These are phyloP conservation scores for Termitomyces sp. DNA, from an alignment of 768 basidiomycete species.

Conservation along the genomic window DNA sequence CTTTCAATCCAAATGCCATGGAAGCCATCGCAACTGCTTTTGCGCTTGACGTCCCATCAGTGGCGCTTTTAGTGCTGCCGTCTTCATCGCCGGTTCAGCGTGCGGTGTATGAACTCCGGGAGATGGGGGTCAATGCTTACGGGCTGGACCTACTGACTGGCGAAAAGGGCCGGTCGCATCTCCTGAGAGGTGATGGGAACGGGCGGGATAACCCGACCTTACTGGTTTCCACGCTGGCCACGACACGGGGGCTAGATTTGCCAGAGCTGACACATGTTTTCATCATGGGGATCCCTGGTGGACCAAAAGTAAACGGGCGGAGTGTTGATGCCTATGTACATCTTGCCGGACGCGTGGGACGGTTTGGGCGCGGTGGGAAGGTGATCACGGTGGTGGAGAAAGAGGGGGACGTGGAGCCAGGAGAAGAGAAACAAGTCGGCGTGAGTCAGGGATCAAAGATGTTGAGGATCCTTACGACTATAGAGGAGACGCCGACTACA, in stretches of 20 bases:
- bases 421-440: conserved; percentile 4
- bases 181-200: conserved; percentile 27
- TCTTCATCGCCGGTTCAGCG: conserved; percentile 55
- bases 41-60: conserved; percentile 64
- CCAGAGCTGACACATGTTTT: conserved; percentile 72
- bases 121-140: conserved; percentile 63
- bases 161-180: conserved; percentile 35
- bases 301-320: conserved; percentile 29
- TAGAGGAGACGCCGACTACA: conserved; percentile 38
- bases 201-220: conserved; percentile 49
- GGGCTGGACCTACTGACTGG: conserved; percentile 47
- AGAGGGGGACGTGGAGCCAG: conserved; percentile 21
- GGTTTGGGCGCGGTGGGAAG: conserved; percentile 61
- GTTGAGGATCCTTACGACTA: conserved; percentile 34
- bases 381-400: conserved; percentile 58
- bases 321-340: conserved; percentile 62
- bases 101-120: conserved; percentile 57
- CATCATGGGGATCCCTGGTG: conserved; percentile 55
- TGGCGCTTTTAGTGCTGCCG: conserved; percentile 65
- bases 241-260: conserved; percentile 69
- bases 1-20: conserved; percentile 48
- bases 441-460: conserved; percentile 33
- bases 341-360: conserved; percentile 69
- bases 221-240: conserved; percentile 64
- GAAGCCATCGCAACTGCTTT: conserved; percentile 69